A percentile compares a stretch with the other conserved stretches of the same genome.
phyloP scores from a whole-genome alignment of 2,329 filamentous ascomycete species.

The Fusarium neocosmosporiellum region DNA sequence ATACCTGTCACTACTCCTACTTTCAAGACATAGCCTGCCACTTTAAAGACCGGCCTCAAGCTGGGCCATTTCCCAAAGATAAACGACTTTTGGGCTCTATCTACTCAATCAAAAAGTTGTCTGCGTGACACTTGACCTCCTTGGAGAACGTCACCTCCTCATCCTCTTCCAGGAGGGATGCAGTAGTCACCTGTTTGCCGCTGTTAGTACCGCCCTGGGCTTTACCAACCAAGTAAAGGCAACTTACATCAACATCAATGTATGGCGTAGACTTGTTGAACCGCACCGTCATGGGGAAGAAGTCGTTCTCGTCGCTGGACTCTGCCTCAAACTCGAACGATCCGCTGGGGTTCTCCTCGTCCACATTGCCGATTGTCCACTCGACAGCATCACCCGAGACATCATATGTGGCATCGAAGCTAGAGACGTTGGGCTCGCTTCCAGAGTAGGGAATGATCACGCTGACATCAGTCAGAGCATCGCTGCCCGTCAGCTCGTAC shows the following conservation, averaged over 20 bases:
- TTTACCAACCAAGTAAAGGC: too few species aligned
- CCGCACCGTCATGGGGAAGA: slow-evolving; percentile 95
- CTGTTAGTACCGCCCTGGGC: slow-evolving; percentile 15
- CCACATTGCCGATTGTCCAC: slow-evolving; percentile 90
- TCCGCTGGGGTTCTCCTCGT: slow-evolving; percentile 83
- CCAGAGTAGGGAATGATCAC: slow-evolving; percentile 89
- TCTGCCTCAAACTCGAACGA: slow-evolving; percentile 96
- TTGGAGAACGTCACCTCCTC: slow-evolving; percentile 87
- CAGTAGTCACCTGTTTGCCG: slow-evolving; percentile 66
- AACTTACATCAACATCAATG: slow-evolving; percentile 91
- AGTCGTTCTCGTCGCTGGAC: slow-evolving; percentile 88
- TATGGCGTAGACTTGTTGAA: slow-evolving; percentile 90
- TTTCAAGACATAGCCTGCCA: slow-evolving; percentile 35
- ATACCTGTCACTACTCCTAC: slow-evolving; percentile 34
- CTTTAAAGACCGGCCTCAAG: slow-evolving; percentile 36
- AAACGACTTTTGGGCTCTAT: slow-evolving; percentile 38
- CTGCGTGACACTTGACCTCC: slow-evolving; percentile 80
- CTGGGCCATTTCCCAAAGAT: slow-evolving; percentile 26
- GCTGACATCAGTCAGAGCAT: slow-evolving; percentile 83
- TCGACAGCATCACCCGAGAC: slow-evolving; percentile 92
- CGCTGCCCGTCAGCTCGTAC: slow-evolving; percentile 89
- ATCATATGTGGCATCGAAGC: slow-evolving; percentile 94
- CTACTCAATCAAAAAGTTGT: slow-evolving; percentile 82
- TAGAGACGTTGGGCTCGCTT: slow-evolving; percentile 88
- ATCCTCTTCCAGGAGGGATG: slow-evolving; percentile 78